These are phyloP conservation scores for Amanita molliuscula DNA, from an alignment of 768 basidiomycete genomes.

Conservation along the genomic window DNA sequence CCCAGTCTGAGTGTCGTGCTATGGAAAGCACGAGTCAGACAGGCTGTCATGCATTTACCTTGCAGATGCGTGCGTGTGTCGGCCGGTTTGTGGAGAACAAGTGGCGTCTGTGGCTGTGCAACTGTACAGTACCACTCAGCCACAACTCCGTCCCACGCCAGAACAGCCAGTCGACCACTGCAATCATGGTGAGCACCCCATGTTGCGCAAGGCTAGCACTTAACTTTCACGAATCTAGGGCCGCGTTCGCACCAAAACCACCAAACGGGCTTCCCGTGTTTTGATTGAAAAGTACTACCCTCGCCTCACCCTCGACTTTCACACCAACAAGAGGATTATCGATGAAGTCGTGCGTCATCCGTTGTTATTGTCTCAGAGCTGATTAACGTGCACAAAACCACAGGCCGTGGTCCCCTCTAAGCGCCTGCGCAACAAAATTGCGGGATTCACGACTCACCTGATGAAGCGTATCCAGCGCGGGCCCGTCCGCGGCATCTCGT, in stretches of 20 bases:
- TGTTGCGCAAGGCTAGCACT: neutral
- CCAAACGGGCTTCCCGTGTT: conserved; percentile 97
- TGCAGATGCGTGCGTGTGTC: conserved; percentile 18
- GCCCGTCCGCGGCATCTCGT: conserved; percentile 98
- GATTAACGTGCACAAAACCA: neutral
- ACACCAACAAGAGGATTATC: conserved; percentile 99
- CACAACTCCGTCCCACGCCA: conserved; percentile 17
- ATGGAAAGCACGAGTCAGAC: conserved; percentile 76
- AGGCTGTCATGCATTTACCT: conserved; percentile 37
- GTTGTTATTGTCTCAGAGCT: neutral
- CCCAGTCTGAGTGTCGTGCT: conserved; percentile 82
- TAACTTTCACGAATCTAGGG: conserved; percentile 44
- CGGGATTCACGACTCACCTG: conserved; percentile 98
- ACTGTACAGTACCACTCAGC: conserved; percentile 32
- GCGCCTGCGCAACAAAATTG: conserved; percentile 98
- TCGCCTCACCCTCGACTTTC: conserved; percentile 97
- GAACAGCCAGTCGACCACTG: conserved; percentile 16
- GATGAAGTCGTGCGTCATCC: conserved; percentile 73
- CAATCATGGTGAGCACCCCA: conserved; percentile 41
- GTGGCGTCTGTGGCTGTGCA: conserved; percentile 13
- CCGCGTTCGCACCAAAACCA: conserved; percentile 99
- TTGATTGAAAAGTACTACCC: conserved; percentile 99
- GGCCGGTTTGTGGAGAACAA: conserved; percentile 12
- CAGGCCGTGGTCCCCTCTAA: conserved; percentile 95
- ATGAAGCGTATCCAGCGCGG: conserved; percentile 99